Evolutionary conservation across 768 basidiomycete genomes (phyloP).

Genomic region (Leccinum incarnatum): DNA sequence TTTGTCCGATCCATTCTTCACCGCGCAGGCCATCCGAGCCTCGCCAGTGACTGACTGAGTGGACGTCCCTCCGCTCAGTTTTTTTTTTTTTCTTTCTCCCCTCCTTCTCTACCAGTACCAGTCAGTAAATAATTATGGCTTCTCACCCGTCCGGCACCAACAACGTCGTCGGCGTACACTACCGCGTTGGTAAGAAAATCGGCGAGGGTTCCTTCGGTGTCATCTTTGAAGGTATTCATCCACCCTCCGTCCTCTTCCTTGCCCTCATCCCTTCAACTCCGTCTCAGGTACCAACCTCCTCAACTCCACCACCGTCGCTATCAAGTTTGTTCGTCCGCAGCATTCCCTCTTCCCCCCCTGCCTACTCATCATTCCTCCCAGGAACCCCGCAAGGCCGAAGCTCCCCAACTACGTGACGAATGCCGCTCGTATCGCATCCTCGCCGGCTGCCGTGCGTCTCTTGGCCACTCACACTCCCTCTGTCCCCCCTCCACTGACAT

Average conservation of each 20-base stretch:
- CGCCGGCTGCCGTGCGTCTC: constrained; percentile 79
- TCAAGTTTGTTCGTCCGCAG: constrained; percentile 89
- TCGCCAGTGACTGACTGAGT: constrained; percentile 19
- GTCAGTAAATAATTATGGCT: constrained; percentile 42
- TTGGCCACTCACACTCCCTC: neutral
- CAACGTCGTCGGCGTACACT: constrained; percentile 93
- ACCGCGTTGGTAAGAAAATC: constrained; percentile 98
- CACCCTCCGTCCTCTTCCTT: neutral
- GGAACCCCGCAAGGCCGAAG: constrained; percentile 93
- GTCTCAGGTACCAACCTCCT: constrained; percentile 87
- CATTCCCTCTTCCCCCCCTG: neutral
- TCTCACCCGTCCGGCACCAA: constrained; percentile 57
- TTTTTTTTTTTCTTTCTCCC: neutral
- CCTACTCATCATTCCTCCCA: constrained; percentile 32
- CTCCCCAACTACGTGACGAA: constrained; percentile 96
- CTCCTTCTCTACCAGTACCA: constrained; percentile 17
- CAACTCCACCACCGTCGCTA: constrained; percentile 98
- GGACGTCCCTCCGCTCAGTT: neutral
- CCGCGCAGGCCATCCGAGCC: constrained; percentile 25
- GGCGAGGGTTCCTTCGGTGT: constrained; percentile 99
- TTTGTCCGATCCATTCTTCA: constrained; percentile 34
- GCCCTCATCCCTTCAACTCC: neutral
- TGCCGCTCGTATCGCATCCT: constrained; percentile 95
- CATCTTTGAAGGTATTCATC: constrained; percentile 75
- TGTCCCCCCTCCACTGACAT: constrained; percentile 14